phyloP scores from a whole-genome alignment of 164 flowering plant genomes.

The Dillenia turbinata region DNA sequence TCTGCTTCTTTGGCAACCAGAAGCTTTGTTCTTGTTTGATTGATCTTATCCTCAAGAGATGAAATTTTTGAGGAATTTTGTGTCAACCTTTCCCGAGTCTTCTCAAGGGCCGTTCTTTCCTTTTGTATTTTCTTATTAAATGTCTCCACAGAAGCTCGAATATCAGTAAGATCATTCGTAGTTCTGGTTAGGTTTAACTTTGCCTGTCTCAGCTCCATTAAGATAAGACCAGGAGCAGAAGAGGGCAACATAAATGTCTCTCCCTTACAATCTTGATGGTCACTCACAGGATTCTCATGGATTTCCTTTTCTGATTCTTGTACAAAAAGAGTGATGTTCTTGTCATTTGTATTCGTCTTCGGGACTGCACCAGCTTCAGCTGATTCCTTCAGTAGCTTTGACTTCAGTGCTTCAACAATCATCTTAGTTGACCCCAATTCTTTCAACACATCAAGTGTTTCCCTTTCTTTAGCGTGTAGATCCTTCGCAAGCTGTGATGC shows the following conservation, averaged over 20 bases:
- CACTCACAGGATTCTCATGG: slow-evolving; percentile 15
- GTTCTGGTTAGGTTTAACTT: slow-evolving; percentile 75
- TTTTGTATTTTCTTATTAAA: slow-evolving; percentile 63
- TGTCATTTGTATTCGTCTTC: slow-evolving; percentile 13
- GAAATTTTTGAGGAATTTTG: slow-evolving; percentile 57
- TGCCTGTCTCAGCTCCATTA: slow-evolving; percentile 78
- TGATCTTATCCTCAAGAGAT: slow-evolving; percentile 64
- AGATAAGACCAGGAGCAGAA: slow-evolving; percentile 58
- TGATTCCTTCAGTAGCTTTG: slow-evolving; percentile 57
- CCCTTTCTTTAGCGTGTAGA: slow-evolving; percentile 70
- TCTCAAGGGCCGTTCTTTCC: slow-evolving; percentile 65
- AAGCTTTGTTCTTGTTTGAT: slow-evolving; percentile 44
- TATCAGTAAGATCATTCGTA: slow-evolving; percentile 62
- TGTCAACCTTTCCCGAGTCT: slow-evolving; percentile 65
- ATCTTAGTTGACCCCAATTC: slow-evolving; percentile 72
- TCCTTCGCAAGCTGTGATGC: slow-evolving; percentile 64
- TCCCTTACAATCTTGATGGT: slow-evolving; percentile 11
- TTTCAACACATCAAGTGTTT: slow-evolving; percentile 74
- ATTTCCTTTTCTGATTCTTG: slow-evolving; percentile 27
- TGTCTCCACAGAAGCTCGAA: slow-evolving; percentile 69
- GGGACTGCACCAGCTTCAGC: slow-evolving; percentile 25
- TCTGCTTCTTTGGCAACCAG: slow-evolving; percentile 39
- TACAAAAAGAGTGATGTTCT: slow-evolving; percentile 3
- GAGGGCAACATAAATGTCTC: slow-evolving; percentile 28
- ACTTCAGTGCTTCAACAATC: slow-evolving; percentile 59